Percentiles rank a stretch among this genome's conserved stretches.
These are phyloP conservation scores for Tagetes erecta DNA, from an alignment of 129 eudicot species.

Conservation along the genomic window DNA sequence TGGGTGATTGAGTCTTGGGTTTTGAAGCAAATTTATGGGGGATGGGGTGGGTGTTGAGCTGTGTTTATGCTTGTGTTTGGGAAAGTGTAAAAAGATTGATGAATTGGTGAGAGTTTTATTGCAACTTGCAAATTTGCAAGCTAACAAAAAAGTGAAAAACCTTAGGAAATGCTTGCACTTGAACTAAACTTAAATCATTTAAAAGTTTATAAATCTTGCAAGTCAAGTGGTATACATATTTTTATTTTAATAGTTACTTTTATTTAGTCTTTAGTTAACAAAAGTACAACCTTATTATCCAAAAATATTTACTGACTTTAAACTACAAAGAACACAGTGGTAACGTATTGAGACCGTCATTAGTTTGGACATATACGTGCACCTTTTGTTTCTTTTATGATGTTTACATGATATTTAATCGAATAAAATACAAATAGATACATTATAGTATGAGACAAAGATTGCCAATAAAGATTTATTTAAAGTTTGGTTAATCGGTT, in stretches of 20 bases:
- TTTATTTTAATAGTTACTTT: not conserved
- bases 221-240: not conserved
- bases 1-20: constrained; percentile 26
- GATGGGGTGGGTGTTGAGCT: constrained; percentile 32
- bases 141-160: constrained; percentile 4
- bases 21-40: constrained; percentile 20
- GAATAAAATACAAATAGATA: not conserved
- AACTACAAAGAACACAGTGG: constrained; percentile 20
- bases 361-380: constrained; percentile 15
- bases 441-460: not conserved
- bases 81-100: constrained; percentile 46
- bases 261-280: constrained; percentile 8
- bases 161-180: not conserved
- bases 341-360: constrained; percentile 8
- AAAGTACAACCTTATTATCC: not conserved
- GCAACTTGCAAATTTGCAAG: not conserved
- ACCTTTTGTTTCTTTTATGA: constrained; percentile 17
- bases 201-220: constrained; percentile 14
- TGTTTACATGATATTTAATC: constrained; percentile 3
- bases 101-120: constrained; percentile 28
- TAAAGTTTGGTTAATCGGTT: constrained; percentile 1
- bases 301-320: too few species aligned
- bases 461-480: not conserved
- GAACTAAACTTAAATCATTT: constrained; percentile 14
- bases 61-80: constrained; percentile 46